Base-by-base conservation (phyloP, 108 stramenopile species). In the Skeletonema grethae region DNA sequence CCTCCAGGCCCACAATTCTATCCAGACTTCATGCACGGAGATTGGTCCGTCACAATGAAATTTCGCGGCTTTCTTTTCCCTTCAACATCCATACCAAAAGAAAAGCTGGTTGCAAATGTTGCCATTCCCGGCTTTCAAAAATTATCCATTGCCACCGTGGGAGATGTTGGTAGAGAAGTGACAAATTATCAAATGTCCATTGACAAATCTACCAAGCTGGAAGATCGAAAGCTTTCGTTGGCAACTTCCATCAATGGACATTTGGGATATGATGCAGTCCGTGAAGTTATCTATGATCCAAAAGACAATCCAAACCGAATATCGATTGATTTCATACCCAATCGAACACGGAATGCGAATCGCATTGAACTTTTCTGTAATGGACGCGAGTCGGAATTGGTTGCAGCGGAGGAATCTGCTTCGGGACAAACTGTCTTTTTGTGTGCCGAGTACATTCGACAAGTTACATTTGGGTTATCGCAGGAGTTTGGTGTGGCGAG, bases 351-450 rank as follows among this genome's bases (percentile, higher is more conserved):
- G 24, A 93, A 93, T 82, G 92, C 92, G 9, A 88, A 93, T 68
- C 85, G 92, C n/a, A 88, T 93, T 57, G 92, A 93, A 78, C 50
- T 93, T 11, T 93, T 93, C 69, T 88, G 83, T 64, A 93, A 93
- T 71, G 92, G 83, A 11, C 79, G 92, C 2, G 92, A 90, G 56
- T 86, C 88, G 2, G 89, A 93, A 67, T 59, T 69, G 53, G 70
- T 76, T 65, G 9, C 58, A 29, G 15, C 57, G 3, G 57, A 66
- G 30, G 31, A 25, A 25, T 65, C 35, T 9, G 20, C 62, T 30
- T 53, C 29, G 15, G 72, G 24, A 16, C 56, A 31, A 11, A 39
- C 63, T 36, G 74, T 85, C 46, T 93, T 93, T 82, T 87, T 89
- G 0, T 83, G 79, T 39, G 85, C 85, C 30, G 92, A 93, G 72